These are phyloP conservation scores for Stylonectria norvegica DNA, from an alignment of 2,329 filamentous ascomycete species.

Conservation along the genomic window DNA sequence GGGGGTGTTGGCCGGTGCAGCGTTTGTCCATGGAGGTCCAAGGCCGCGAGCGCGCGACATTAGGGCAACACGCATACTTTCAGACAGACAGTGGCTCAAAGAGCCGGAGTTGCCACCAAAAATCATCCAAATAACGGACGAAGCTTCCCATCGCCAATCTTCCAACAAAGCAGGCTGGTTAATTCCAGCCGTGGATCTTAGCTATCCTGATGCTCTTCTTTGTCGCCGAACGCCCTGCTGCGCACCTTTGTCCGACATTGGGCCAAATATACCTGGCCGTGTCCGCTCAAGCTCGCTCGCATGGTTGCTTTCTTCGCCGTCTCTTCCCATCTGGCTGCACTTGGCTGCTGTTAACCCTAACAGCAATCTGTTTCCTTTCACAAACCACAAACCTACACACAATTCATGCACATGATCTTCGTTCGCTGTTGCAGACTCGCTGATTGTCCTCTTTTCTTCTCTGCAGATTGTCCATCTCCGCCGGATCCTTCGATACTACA, in stretches of 20 bases:
- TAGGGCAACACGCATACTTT: no score
- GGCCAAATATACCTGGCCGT: slow-evolving; percentile 1
- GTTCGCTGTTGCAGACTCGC: slow-evolving; percentile 16
- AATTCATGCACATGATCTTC: background rate
- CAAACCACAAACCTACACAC: slow-evolving; percentile 3
- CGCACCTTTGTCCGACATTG: slow-evolving; percentile 23
- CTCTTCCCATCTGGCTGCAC: no score
- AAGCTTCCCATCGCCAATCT: slow-evolving; percentile 14
- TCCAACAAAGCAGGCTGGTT: slow-evolving; percentile 20
- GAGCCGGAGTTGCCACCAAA: slow-evolving; percentile 13
- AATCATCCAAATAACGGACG: slow-evolving; percentile 14
- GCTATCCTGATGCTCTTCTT: slow-evolving; percentile 13
- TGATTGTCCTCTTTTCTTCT: slow-evolving; percentile 21
- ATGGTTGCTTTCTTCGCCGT: slow-evolving; percentile 11
- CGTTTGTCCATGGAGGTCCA: slow-evolving; percentile 16
- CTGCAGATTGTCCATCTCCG: slow-evolving; percentile 20
- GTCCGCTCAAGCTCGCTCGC: slow-evolving; percentile 8
- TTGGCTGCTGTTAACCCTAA: no score
- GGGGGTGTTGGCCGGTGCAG: slow-evolving; percentile 22
- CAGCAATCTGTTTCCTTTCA: slow-evolving; percentile 1
- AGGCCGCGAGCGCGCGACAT: slow-evolving; percentile 21
- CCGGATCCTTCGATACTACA: slow-evolving; percentile 9
- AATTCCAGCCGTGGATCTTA: slow-evolving; percentile 12
- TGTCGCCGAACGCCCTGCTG: slow-evolving; percentile 14
- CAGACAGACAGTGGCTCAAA: slow-evolving; percentile 5